These are phyloP conservation scores for Colletotrichum eremochloae DNA, from an alignment of 2,329 filamentous ascomycete genomes.

Conservation along the genomic window DNA sequence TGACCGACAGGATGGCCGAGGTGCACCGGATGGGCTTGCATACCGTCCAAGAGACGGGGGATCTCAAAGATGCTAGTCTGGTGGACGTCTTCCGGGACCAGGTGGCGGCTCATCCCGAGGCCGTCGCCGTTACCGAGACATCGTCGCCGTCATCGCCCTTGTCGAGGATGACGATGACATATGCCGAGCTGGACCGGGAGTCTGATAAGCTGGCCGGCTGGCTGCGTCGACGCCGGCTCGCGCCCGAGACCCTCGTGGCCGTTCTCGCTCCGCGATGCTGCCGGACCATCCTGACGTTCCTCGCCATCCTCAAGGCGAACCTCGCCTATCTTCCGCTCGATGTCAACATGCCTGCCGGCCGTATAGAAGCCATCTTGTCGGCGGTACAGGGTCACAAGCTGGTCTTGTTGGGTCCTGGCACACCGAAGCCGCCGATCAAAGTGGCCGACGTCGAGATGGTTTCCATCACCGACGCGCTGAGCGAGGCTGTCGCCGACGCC, in stretches of 20 bases:
- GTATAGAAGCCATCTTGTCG: not conserved
- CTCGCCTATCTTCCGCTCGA: slow-evolving; percentile 13
- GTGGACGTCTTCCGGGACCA: slow-evolving; percentile 8
- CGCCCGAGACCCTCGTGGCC: not conserved
- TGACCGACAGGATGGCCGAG: slow-evolving; percentile 2
- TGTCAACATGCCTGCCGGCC: not conserved
- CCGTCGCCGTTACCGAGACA: not conserved
- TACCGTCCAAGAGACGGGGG: not conserved
- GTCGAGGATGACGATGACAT: not conserved
- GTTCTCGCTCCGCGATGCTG: not conserved
- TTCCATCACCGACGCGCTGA: not conserved
- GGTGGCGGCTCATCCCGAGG: not conserved
- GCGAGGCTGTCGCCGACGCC: not conserved
- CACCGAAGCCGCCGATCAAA: not conserved
- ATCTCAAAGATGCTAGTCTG: not conserved
- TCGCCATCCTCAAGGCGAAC: slow-evolving; percentile 14
- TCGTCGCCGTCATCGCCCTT: not conserved
- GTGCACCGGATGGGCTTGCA: slow-evolving; percentile 3
- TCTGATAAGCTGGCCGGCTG: not conserved
- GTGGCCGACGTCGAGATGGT: not conserved
- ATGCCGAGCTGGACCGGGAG: not conserved
- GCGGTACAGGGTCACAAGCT: not conserved
- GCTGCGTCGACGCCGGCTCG: not conserved
- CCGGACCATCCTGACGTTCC: not conserved
- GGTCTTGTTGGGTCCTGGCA: not conserved